Evolutionary conservation across 2,329 filamentous ascomycete species (phyloP).

Genomic region (Curvularia sp.): DNA sequence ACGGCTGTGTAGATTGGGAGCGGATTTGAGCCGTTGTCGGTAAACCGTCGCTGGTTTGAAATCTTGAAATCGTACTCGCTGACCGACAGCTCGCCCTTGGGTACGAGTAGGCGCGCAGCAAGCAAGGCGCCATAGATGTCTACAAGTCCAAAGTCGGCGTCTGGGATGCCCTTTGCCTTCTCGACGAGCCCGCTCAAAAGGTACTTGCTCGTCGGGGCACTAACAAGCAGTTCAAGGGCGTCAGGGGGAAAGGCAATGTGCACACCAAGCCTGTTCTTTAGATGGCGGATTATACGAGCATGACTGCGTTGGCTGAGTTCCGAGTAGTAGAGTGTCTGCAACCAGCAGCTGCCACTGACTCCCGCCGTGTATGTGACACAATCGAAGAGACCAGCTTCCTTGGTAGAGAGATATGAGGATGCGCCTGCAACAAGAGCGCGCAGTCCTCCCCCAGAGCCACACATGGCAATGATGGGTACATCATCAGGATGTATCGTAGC

Average conservation of each 20-base stretch:
- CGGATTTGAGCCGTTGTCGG: conserved; percentile 80
- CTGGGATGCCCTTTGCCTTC: conserved; percentile 82
- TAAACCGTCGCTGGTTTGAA: conserved; percentile 80
- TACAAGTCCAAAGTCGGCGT: conserved; percentile 86
- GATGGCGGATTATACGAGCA: conserved; percentile 75
- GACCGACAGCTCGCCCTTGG: conserved; percentile 80
- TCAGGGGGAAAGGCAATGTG: conserved; percentile 93
- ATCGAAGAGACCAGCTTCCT: conserved; percentile 89
- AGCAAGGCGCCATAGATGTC: conserved; percentile 91
- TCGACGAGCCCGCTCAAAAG: conserved; percentile 88
- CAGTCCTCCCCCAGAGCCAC: conserved; percentile 90
- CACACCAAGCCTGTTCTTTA: conserved; percentile 82
- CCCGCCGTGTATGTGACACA: conserved; percentile 95
- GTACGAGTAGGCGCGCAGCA: conserved; percentile 83
- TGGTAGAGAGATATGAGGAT: conserved; percentile 82
- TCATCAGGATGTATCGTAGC: conserved; percentile 89
- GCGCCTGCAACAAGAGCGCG: conserved; percentile 89
- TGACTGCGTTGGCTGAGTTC: conserved; percentile 75
- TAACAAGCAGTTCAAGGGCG: conserved; percentile 80
- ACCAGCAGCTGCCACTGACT: conserved; percentile 95
- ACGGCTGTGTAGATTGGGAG: conserved; percentile 96
- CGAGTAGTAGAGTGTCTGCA: conserved; percentile 86
- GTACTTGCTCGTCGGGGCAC: conserved; percentile 90
- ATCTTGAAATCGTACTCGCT: conserved; percentile 84
- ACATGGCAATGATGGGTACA: conserved; percentile 91